Conservation (phyloP, 768 basidiomycete genomes). For the Guyanaporus albipodus region DNA sequence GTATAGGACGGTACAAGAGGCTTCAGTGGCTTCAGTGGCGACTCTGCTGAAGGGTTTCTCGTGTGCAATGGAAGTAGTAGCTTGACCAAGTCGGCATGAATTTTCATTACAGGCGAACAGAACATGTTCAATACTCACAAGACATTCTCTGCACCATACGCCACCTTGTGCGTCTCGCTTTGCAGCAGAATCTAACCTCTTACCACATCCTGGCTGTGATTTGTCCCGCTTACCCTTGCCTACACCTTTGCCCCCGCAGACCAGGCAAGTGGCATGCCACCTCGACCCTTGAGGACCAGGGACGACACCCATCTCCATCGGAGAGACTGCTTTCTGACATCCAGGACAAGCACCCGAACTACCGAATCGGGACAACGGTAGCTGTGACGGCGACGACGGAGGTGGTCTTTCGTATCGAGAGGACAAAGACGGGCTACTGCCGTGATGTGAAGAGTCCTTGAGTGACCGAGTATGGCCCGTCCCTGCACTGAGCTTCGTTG, state of each 20-base stretch:
- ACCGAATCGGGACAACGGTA: slow-evolving; percentile 31
- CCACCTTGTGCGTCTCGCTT: slow-evolving; percentile 65
- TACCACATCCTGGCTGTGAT: slow-evolving; percentile 73
- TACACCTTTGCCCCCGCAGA: slow-evolving; percentile 69
- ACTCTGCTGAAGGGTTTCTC: slow-evolving; percentile 47
- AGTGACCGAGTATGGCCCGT: slow-evolving; percentile 8
- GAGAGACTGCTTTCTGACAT: slow-evolving; percentile 67
- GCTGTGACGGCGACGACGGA: slow-evolving; percentile 13
- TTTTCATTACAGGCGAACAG: not conserved
- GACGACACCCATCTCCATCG: slow-evolving; percentile 83
- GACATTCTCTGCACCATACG: slow-evolving; percentile 83
- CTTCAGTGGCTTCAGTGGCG: slow-evolving; percentile 42
- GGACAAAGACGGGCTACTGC: slow-evolving; percentile 22
- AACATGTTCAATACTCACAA: slow-evolving; percentile 43
- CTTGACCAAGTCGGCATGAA: slow-evolving; percentile 33
- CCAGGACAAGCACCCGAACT: slow-evolving; percentile 62
- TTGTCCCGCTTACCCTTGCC: slow-evolving; percentile 45
- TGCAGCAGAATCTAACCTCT: slow-evolving; percentile 78
- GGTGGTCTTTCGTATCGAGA: slow-evolving; percentile 30
- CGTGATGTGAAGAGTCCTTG: slow-evolving; percentile 11
- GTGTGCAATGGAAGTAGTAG: slow-evolving; percentile 49
- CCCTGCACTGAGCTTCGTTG: slow-evolving; percentile 3
- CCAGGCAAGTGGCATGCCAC: slow-evolving; percentile 76
- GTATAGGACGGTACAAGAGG: slow-evolving; percentile 46
- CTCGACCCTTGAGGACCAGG: slow-evolving; percentile 78